phyloP scores from a whole-genome alignment of 345 rosid genomes.

The Clausena lansium region DNA sequence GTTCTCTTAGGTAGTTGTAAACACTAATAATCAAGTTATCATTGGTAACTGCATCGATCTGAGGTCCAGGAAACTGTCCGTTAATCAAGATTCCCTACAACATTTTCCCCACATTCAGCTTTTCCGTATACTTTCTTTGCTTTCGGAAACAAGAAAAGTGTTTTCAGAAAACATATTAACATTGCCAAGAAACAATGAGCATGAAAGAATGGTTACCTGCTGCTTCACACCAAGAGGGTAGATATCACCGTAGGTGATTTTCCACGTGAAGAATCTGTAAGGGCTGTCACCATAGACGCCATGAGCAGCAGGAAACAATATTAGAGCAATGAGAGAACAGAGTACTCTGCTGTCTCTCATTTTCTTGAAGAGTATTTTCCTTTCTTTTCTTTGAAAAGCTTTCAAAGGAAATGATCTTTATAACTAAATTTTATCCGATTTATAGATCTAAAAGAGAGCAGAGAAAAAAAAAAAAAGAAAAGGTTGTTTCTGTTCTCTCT shows the following conservation, averaged over 20 bases:
- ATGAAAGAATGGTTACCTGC: slow-evolving; percentile 37
- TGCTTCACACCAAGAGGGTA: slow-evolving; percentile 95
- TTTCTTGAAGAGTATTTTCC: slow-evolving; percentile 9
- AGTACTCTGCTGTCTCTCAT: slow-evolving; percentile 39
- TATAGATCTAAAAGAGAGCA: background rate
- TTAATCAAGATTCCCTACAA: slow-evolving; percentile 74
- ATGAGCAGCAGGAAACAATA: slow-evolving; percentile 41
- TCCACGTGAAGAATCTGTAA: slow-evolving; percentile 79
- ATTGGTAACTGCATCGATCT: slow-evolving; percentile 60
- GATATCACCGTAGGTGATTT: slow-evolving; percentile 82
- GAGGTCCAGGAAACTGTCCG: slow-evolving; percentile 81
- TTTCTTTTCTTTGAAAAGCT: background rate
- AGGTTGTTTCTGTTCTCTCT: background rate
- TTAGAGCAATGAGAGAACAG: slow-evolving; percentile 31
- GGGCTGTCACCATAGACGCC: slow-evolving; percentile 74
- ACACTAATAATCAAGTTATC: slow-evolving; percentile 64
- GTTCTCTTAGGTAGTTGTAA: slow-evolving; percentile 61
- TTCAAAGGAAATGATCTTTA: background rate
- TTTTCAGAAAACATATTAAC: background rate
- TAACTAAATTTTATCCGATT: background rate
- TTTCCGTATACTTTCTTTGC: background rate
- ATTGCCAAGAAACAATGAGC: background rate
- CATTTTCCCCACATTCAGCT: background rate
- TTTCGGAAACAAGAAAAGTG: background rate
- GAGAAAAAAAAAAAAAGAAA: background rate